Base-by-base conservation (phyloP, 2,329 filamentous ascomycete species). In the Epichloe bromicola region DNA sequence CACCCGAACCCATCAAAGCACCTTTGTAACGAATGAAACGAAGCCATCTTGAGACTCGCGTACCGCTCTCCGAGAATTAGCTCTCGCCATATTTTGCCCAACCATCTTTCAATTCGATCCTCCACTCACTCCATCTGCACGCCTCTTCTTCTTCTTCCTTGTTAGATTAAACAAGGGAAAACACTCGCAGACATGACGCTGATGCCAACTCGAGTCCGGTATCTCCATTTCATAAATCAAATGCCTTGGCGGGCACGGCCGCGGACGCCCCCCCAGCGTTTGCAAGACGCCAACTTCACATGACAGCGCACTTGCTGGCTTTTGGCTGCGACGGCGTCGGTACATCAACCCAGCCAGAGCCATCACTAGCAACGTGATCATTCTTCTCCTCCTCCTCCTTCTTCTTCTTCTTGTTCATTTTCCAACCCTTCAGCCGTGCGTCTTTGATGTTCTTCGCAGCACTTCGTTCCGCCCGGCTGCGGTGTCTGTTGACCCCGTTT, bases 401-500 rank as follows among this genome's bases (percentile, higher is more conserved):
- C 58, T 65, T 68, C 54, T 65, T 70, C 47, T 66, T 66, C 57
- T 69, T 73, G 54, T 62, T 69, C 52, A 68, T 65, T 38, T 63
- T 70, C 78, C 79, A 83, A 1, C 79, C 79, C 34, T 70, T 71
- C 57, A 71, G 73, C 65, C 74, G 79, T 1, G 79, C 79, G 54
- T 82, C 79, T 17, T 74, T 71, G 30, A 83, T 77, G 56, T 83
- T 83, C 64, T 77, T 81, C 10, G 78, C 73, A 5, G 79, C 79
- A 51, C 78, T 80, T 30, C 78, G 69, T 59, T 79, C 76, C 2
- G 79, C 79, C 40, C 79, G 72, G 58, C 78, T 81, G 38, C 69
- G 70, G 26, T 69, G 71, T 36, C 76, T 67, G 51, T 63, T 70
- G 5, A 79, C 62, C 41, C 70, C 71, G 1, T 69, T 67, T 53